Evolutionary conservation across 805 yeast species (phyloP).

Genomic region (Saccharomycopsis amapae): DNA sequence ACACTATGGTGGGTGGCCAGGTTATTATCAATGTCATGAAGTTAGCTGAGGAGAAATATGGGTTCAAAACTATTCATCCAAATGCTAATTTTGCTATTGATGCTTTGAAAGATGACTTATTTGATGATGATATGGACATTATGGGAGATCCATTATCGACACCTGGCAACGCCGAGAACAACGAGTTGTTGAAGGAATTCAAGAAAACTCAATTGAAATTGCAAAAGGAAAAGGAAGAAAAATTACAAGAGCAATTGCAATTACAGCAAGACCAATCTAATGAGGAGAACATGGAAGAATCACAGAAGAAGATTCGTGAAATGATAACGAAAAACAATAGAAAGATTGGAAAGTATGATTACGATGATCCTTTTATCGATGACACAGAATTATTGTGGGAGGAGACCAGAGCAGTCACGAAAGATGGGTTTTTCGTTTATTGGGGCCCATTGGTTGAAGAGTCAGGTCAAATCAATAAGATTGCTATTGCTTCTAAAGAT

Average conservation of each 20-base stretch:
- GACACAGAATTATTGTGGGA: constrained; percentile 90
- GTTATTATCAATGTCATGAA: constrained; percentile 65
- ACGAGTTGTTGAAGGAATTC: constrained; percentile 20
- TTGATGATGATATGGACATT: constrained; percentile 25
- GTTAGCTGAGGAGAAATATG: constrained; percentile 78
- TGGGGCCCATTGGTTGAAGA: constrained; percentile 84
- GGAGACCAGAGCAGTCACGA: constrained; percentile 85
- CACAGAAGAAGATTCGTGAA: constrained; percentile 39
- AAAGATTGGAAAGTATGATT: constrained; percentile 85
- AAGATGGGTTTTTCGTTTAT: constrained; percentile 92
- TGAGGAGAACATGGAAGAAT: constrained; percentile 27
- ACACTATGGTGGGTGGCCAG: constrained; percentile 28
- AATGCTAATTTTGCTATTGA: constrained; percentile 51
- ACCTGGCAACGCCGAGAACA: constrained; percentile 6
- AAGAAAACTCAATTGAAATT: constrained; percentile 28
- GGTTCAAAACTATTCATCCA: constrained; percentile 67
- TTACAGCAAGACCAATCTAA: constrained; percentile 23
- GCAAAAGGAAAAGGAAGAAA: constrained; percentile 36
- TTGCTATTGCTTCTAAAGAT: not conserved
- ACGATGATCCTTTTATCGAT: constrained; percentile 92
- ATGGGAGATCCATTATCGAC: constrained; percentile 1
- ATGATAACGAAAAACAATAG: constrained; percentile 41
- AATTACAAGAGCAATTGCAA: constrained; percentile 22
- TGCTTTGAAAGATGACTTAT: constrained; percentile 41
- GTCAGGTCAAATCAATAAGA: constrained; percentile 23